Conservation (phyloP, 495 filamentous ascomycete species). For the Cercophora newfieldiana region DNA sequence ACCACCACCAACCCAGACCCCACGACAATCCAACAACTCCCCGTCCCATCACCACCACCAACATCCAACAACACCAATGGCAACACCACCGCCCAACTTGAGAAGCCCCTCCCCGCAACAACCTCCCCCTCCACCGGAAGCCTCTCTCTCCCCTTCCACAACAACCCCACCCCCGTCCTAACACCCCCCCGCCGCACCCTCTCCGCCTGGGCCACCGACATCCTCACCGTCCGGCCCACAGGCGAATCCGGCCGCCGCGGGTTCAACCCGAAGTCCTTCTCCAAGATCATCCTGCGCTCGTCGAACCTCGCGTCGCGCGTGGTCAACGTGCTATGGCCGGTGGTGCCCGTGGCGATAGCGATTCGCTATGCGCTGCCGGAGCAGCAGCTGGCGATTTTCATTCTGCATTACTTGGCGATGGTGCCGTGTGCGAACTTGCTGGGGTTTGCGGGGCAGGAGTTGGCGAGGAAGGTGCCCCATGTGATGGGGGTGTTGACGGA, state of each 20-base stretch:
- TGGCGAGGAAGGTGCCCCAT: slow-evolving; percentile 76
- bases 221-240: slow-evolving; percentile 21
- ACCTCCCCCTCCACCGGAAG: neutral
- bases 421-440: slow-evolving; percentile 85
- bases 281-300: slow-evolving; percentile 44
- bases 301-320: slow-evolving; percentile 40
- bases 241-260: slow-evolving; percentile 50
- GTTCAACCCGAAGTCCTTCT: slow-evolving; percentile 44
- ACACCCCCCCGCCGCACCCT: too few relatives aligned
- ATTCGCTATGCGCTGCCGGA: slow-evolving; percentile 45
- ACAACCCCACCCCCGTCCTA: slow-evolving; percentile 3
- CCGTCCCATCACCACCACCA: neutral
- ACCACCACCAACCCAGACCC: neutral
- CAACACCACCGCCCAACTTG: neutral
- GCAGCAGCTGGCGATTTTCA: slow-evolving; percentile 48
- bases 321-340: slow-evolving; percentile 55
- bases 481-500: slow-evolving; percentile 77
- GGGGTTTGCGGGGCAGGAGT: slow-evolving; percentile 79
- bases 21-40: neutral
- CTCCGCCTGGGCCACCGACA: too few relatives aligned
- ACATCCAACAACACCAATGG: neutral
- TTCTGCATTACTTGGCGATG: slow-evolving; percentile 61
- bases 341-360: slow-evolving; percentile 54
- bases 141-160: neutral
- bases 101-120: slow-evolving; percentile 15